These are phyloP conservation scores for Boletus vinaceobasis DNA, from an alignment of 768 basidiomycete species.

Conservation along the genomic window DNA sequence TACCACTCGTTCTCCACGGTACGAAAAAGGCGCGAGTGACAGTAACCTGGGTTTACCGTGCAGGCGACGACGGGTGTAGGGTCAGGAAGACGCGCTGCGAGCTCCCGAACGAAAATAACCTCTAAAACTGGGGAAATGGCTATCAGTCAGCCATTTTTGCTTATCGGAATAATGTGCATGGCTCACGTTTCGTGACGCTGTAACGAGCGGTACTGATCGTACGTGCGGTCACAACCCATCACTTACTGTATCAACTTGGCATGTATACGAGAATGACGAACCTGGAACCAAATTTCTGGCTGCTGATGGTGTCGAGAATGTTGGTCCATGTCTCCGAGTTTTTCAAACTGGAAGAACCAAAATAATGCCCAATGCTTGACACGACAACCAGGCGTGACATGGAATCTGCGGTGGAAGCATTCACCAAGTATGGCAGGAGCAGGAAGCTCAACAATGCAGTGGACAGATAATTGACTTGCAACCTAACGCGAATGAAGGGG, in stretches of 20 bases:
- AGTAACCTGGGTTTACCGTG: constrained; percentile 32
- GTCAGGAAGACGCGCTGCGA: constrained; percentile 23
- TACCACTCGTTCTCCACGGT: constrained; percentile 11
- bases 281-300: constrained; percentile 19
- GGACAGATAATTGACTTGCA: constrained; percentile 34
- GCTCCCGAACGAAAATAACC: constrained; percentile 30
- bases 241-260: background rate
- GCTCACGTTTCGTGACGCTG: constrained; percentile 24
- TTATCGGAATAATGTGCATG: background rate
- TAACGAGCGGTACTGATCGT: constrained; percentile 12
- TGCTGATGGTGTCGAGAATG: constrained; percentile 23
- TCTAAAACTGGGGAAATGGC: constrained; percentile 18
- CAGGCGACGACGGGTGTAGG: constrained; percentile 24
- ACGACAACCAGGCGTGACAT: constrained; percentile 25
- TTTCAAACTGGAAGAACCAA: constrained; percentile 6
- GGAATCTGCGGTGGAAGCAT: constrained; percentile 13
- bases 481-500: constrained; percentile 9
- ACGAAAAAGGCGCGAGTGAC: constrained; percentile 27
- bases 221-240: background rate
- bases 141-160: background rate
- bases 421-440: constrained; percentile 29
- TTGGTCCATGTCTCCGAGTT: constrained; percentile 5
- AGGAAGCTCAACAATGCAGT: constrained; percentile 31
- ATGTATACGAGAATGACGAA: background rate
- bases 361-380: constrained; percentile 27